Evolutionary conservation across 148 eudicot species (phyloP), one percentile per base, ranked within the genome.

Genomic region (Amaranthus cruentus): DNA sequence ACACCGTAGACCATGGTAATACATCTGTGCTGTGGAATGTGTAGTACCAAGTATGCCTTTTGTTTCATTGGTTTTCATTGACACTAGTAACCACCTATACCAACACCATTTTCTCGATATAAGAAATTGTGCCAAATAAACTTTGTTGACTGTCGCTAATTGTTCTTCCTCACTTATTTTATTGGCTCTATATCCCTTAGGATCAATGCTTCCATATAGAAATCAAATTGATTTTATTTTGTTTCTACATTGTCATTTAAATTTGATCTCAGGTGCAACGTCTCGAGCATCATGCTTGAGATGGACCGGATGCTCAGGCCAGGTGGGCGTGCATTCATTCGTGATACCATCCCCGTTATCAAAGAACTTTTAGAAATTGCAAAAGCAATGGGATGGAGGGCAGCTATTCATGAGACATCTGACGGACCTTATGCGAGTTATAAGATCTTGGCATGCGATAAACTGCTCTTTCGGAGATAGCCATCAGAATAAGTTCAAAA

Each of bases 361-460:
- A 92, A 88, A 79, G 96, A 95, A 69, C 94, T 95, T 74, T 78
- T 79, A 85, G 87, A 83, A 68, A 83, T 87, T 69, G 99, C 90
- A n/a, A 87, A 74, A 55, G 96, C 99, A 58, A 71, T 95, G 84
- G 97, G 99, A 46, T 95, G 99, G 99, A 92, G 76, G 28, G 85
- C 87, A 62, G 10, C 88, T 15, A 49, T 95, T 58, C 86, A 90
- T 53, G 99, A 91, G 75, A 95, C 99, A n/a, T 77, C 90, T 47
- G 97, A 95, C 82, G 99, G 99, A 14, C 99, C 99, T 52, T 92
- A 91, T 77, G 91, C 97, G 72, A 90, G 94, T 81, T 91, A 87
- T 72, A 85, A 84, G 81, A 73, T 91, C 70, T 83, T 95, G 81
- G 72, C 85, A 43, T 80, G 88, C 64, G 93, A 90, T 65, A 95